Evolutionary conservation across 768 basidiomycete genomes (phyloP), one percentile per base, ranked within the genome.

Genomic region (Rhodotorula kratochvilovae): DNA sequence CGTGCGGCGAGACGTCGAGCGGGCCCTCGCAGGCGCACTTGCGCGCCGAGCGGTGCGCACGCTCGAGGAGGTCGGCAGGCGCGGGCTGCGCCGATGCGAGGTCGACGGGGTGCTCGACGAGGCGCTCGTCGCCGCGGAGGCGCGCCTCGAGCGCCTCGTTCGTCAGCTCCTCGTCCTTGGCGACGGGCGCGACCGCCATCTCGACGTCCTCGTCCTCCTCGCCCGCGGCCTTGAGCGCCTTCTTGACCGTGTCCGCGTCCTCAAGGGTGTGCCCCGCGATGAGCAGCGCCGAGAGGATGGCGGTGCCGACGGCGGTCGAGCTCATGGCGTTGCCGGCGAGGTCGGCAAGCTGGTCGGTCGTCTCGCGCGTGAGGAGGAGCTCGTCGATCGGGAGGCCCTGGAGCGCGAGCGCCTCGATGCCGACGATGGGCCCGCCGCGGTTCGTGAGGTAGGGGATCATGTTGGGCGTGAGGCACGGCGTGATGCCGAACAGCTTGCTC

Each of bases 301-400:
- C 89, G 6, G 91, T 86, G 2, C 94, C 94, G 42, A 97, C 93
- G 35, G 96, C 94, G 1, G 94, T 96, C 10, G 93, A 91, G 2
- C 92, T 93, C 94, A 97, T 97, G 70, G 94, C 94, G 78, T 97
- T 97, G 4, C 94, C 94, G 29, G 94, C 93, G 25, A 97, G 84
- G 80, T 96, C 92, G 6, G 92, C 91, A 13, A 97, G 84, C 70
- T 97, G 89, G 80, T 96, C 94, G 79, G 94, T 90, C 27, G 86
- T 91, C 81, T 97, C 94, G 62, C 92, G 88, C 3, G 94, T 96
- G 64, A 97, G 84, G 29, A 96, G 84, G 3, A 97, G 84, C 79
- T 92, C 90, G 80, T 95, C 90, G 43, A 95, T 87, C 0, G 94
- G 94, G 51, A 97, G 86, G 43, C 94, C 94, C 79, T 97, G 94